Base-by-base conservation (phyloP, 2,329 filamentous ascomycete genomes). In the Phyllosticta capitalensis region DNA sequence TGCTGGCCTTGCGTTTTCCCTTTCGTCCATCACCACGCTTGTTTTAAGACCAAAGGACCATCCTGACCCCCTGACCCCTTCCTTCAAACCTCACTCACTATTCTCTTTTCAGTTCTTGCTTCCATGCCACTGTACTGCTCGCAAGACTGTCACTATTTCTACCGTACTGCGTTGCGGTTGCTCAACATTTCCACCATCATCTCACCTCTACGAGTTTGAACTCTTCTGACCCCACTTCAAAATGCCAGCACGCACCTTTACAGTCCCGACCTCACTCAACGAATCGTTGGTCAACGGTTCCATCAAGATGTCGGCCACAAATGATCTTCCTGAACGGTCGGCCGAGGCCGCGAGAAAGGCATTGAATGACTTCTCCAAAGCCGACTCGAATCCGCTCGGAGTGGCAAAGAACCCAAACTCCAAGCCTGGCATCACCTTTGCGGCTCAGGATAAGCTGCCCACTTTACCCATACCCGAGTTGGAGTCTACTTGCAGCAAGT, bases 381-480 rank as follows among this genome's bases (percentile, higher is more conserved):
- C 76, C 63, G 67, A 67, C 62, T 74, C 73, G 62, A 72, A 77
- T 58, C 80, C 79, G 9, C 67, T 82, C 28, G 75, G 72, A 22
- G 70, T 71, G 54, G 74, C 77, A 55, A 78, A 78, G 57, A 79
- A 84, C 59, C 73, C 82, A 67, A 73, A 78, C 60, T 80, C 80
- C 60, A 81, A 82, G 65, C 87, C 83, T 5, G 87, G 91, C 57
- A 85, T 95, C 70, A 97, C 94, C 0, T 99, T 94, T 75, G 87
- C 91, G 30, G 81, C 86, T 61, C 92, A 99, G 72, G 90, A 96
- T 64, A 88, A 85, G 65, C 81, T 99, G 7, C 90, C 92, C 1
- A 96, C 94, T 72, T 79, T 99, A 48, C 94, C 94, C 7, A 96
- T 99, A 57, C 94, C 92, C 0, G 90, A 95, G 12, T 81, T 99